Base-by-base conservation (phyloP, 2,329 filamentous ascomycete genomes). In the Verruconis gallopava region DNA sequence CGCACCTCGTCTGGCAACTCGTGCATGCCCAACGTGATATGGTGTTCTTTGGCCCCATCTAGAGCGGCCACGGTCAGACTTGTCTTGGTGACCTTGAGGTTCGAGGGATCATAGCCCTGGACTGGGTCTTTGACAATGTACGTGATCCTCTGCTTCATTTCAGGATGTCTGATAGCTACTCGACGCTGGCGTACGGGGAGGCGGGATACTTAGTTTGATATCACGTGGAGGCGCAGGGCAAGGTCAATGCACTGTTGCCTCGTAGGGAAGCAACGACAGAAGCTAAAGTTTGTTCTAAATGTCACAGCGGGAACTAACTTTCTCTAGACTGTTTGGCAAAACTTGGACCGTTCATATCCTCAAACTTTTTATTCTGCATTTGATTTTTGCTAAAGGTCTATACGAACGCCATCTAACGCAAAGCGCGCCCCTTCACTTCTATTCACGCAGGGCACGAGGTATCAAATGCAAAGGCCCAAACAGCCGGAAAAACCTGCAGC, bases 81-180 rank as follows among this genome's bases (percentile, higher is more conserved):
- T 37, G 67, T 63, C 34, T 67, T 62, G 35, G 65, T 64, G 34
- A 93, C 61, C 11, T 69, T 60, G 40, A 93, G 62, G 36, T 73
- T 65, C 2, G 72, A 63, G 0, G 81, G 79, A 40, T 82, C 74
- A 47, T 88, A 69, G 2, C 69, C 65, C 34, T 78, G 73, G 6
- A 17, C 28, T 14, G 72, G 66, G 17, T 72, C 69, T 49, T 81
- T 77, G 41, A 93, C 66, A 49, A 85, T 46, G 47, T 66, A 91
- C 1, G 88, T 93, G 51, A 85, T 77, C 61, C 84, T 71, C 61
- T 85, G 76, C 51, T 80, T 77, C 83, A 89, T 86, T 28, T 37
- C 47, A 19, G 18, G 9, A n/a, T n/a, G n/a, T n/a, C n/a, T n/a
- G n/a, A n/a, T n/a, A n/a, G n/a, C n/a, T n/a, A n/a, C n/a, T n/a